phyloP scores from a whole-genome alignment of 2,329 filamentous ascomycete species.

The Fusarium sp. region DNA sequence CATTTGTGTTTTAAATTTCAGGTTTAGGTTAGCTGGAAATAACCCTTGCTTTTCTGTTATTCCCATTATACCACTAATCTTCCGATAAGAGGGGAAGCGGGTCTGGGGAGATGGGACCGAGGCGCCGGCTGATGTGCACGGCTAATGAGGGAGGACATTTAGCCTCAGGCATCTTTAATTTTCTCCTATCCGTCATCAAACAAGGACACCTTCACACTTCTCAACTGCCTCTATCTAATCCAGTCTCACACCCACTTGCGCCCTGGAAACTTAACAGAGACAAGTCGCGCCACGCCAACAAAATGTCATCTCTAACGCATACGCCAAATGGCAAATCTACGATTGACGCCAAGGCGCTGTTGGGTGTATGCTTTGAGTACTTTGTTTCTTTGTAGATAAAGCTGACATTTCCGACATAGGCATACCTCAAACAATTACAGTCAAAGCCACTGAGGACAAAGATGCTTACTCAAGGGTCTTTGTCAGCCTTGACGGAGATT shows the following conservation, averaged over 20 bases:
- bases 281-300: background rate
- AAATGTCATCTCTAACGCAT: background rate
- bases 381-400: background rate
- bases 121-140: constrained; percentile 15
- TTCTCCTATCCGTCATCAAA: constrained; percentile 8
- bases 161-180: constrained; percentile 5
- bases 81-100: background rate
- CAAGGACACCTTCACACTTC: background rate
- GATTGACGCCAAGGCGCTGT: constrained; percentile 4
- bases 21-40: background rate
- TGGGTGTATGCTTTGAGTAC: background rate
- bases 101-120: background rate
- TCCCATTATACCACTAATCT: background rate
- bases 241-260: background rate
- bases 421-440: constrained; percentile 20
- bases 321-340: background rate
- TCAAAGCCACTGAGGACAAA: constrained; percentile 15
- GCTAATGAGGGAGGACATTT: background rate
- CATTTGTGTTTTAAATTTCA: background rate
- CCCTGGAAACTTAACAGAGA: background rate
- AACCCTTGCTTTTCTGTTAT: background rate
- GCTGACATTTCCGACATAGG: background rate
- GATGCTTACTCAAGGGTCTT: constrained; percentile 6
- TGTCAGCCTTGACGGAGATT: constrained; percentile 18
- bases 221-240: background rate